phyloP scores from a whole-genome alignment of 495 filamentous ascomycete species.

The Glonium stellatum region DNA sequence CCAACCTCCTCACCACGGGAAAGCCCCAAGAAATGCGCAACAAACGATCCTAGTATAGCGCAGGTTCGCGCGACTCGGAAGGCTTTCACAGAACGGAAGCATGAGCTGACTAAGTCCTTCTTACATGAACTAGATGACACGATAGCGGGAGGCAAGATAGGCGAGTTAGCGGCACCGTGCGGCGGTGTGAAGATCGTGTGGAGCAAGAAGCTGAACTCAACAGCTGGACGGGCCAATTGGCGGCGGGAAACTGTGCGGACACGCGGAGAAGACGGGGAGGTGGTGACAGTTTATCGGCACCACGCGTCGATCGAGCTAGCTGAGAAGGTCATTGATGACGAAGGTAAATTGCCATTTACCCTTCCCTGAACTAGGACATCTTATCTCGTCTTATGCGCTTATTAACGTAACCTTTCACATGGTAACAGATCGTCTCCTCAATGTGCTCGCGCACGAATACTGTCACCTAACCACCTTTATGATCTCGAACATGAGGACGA shows the following conservation, averaged over 20 bases:
- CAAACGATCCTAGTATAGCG: slow-evolving; percentile 32
- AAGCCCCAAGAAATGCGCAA: slow-evolving; percentile 15
- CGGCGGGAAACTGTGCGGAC: slow-evolving; percentile 48
- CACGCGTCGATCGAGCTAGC: slow-evolving; percentile 80
- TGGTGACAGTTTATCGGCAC: slow-evolving; percentile 43
- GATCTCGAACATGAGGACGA: slow-evolving; percentile 56
- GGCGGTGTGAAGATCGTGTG: slow-evolving; percentile 76
- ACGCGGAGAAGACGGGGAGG: slow-evolving; percentile 28
- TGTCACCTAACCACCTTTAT: slow-evolving; percentile 90
- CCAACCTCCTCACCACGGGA: slow-evolving; percentile 33
- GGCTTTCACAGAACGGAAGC: slow-evolving; percentile 61
- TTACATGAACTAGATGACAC: slow-evolving; percentile 63
- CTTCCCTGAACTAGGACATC: slow-evolving; percentile 6
- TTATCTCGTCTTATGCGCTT: no score
- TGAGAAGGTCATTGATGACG: slow-evolving; percentile 70
- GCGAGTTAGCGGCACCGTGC: slow-evolving; percentile 50
- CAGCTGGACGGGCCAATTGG: slow-evolving; percentile 84
- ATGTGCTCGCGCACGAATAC: slow-evolving; percentile 89
- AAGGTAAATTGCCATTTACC: background rate
- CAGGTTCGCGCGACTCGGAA: slow-evolving; percentile 43
- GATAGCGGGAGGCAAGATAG: slow-evolving; percentile 58
- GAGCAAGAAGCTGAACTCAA: slow-evolving; percentile 78
- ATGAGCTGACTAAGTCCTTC: slow-evolving; percentile 60
- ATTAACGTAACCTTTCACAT: no score
- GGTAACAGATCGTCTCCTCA: slow-evolving; percentile 57